Evolutionary conservation across 192 early-diverging fungal species (phyloP).

Genomic region (Martensiomyces pterosporus): DNA sequence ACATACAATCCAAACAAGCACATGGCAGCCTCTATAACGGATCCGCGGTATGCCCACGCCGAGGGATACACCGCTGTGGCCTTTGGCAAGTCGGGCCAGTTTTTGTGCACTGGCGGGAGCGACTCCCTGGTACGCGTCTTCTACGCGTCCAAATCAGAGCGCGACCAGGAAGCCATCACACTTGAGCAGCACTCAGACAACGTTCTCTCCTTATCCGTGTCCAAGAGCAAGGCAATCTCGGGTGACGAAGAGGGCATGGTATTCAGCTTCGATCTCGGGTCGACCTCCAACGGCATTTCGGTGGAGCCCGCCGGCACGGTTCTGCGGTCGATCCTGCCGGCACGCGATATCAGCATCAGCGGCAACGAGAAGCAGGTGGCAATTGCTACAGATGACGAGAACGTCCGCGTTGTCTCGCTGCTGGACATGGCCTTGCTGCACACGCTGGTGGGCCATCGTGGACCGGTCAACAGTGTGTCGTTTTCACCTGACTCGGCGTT

Average conservation of each 20-base stretch:
- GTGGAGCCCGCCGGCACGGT: constrained; percentile 37
- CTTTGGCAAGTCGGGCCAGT: constrained; percentile 22
- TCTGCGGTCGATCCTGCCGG: constrained; percentile 34
- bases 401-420: constrained; percentile 32
- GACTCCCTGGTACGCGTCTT: constrained; percentile 43
- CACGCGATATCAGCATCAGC: constrained; percentile 48
- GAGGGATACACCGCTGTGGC: constrained; percentile 46
- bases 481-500: constrained; percentile 32
- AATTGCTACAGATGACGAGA: constrained; percentile 44
- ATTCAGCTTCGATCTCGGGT: constrained; percentile 27
- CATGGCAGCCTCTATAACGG: constrained; percentile 21
- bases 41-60: constrained; percentile 36
- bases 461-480: constrained; percentile 32
- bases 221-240: constrained; percentile 28
- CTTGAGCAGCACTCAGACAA: constrained; percentile 46
- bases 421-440: constrained; percentile 36
- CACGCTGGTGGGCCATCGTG: constrained; percentile 30
- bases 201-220: constrained; percentile 23
- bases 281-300: constrained; percentile 4
- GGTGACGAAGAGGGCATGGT: constrained; percentile 44
- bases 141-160: constrained; percentile 15
- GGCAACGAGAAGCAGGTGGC: constrained; percentile 36
- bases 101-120: constrained; percentile 43
- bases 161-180: constrained; percentile 42
- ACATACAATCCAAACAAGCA: not conserved